Base-by-base conservation (phyloP, 768 basidiomycete species). In the Coprinopsis sp. region DNA sequence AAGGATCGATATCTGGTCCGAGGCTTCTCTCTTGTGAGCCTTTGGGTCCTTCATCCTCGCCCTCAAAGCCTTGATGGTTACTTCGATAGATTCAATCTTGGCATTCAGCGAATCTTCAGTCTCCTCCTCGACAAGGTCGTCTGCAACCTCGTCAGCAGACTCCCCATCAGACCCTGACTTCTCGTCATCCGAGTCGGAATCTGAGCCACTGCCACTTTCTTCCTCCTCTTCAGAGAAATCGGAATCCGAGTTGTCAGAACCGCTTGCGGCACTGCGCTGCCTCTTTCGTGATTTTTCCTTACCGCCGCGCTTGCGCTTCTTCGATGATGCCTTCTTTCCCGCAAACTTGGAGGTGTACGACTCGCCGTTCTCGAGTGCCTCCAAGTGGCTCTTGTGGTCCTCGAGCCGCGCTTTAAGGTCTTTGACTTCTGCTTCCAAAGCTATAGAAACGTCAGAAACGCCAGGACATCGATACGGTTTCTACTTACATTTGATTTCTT, bases 241-340 rank as follows among this genome's bases (percentile, higher is more conserved):
- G 8, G 46, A 38, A 1, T 39, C 37, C 4, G 44, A 41, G 7
- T 25, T 40, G 7, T n/a, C 24, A 14, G n/a, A 6, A 6, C 25
- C 37, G 37, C 37, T 39, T 24, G 21, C 37, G 42, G 39, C 28
- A 25, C 39, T 61, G 45, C 69, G 70, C 33, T 63, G 62, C 30
- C 71, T 68, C 60, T 82, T 82, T 1, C 71, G 55, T 0, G 74
- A 67, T 4, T 67, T 69, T 31, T 59, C 55, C 55, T 69, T 71
- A 22, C 68, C 71, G 19, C 59, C 58, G 7, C 68, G 52, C 4
- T 49, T 51, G 51, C 71, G 73, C 63, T 80, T 82, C 40, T 52
- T 37, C n/a, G 42, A 53, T 42, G 46, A 50, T 29, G 55, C 42
- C 28, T 54, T 39, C 48, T 66, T 64, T 8, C 54, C 64, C 0